Evolutionary conservation across 2,329 filamentous ascomycete species (phyloP), one percentile per base, ranked within the genome.

Genomic region (Phyllosticta paracitricarpa): DNA sequence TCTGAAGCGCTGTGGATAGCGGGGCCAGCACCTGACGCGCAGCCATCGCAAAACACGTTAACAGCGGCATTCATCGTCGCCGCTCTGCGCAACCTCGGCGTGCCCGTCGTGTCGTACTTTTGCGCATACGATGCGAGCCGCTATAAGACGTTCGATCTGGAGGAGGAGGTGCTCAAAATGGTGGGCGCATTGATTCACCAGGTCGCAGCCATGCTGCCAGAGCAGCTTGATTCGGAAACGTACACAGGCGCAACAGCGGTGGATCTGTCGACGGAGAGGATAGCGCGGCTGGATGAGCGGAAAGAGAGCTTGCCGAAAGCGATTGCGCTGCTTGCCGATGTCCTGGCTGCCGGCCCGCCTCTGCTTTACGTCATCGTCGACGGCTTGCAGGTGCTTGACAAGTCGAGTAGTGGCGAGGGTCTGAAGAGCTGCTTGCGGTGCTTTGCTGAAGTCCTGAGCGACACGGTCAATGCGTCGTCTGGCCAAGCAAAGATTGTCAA

Each of bases 21-120:
- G 40, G 40, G 40, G 7, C 40, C 40, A 17, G 6, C 12, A 17
- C 40, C 40, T 2, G 40, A 48, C 14, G 40, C 17, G 3, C 40
- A 48, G 40, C 40, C 40, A 5, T 51, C 58, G 4, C 35, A 33
- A 6, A 22, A 53, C 3, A 19, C 58, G 5, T 35, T 24, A 9
- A 30, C 56, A 1, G 53, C 58, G 7, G n/a, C 58, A 2, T 48
- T 33, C 10, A 25, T 24, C 19, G 40, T 40, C 9, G 17, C 35
- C 5, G 40, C 58, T 1, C 17, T 14, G 7, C 58, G 58, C 24
- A 40, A 25, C 7, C 25, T 12, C 35, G 26, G 25, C 2, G 56
- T 64, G 1, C 60, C 63, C 0, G 56, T 62, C 4, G 33, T 64
- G 1, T 66, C 65, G 2, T 67, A 61, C 35, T 64, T 62, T 53